Conservation (phyloP, 2,329 filamentous ascomycete species). For the Monosporascus sp. region DNA sequence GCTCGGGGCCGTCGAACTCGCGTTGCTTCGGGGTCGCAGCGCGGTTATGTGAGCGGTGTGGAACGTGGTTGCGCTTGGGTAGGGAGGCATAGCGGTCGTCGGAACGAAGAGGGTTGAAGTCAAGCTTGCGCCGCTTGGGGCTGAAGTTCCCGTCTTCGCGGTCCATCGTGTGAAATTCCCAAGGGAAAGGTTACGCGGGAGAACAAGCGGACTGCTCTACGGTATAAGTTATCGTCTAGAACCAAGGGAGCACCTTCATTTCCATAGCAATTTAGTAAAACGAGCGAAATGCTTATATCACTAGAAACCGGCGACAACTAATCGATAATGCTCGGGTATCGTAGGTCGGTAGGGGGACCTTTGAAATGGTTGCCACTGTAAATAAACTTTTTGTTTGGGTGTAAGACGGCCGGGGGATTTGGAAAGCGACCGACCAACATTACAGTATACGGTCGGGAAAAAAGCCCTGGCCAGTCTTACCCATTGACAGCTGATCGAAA, state of each 20-base stretch:
- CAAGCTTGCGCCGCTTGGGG: conserved; percentile 63
- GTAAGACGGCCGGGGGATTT: too few species aligned
- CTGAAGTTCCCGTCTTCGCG: conserved; percentile 34
- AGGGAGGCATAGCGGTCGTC: conserved; percentile 54
- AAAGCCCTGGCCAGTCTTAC: not conserved
- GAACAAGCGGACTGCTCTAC: not conserved
- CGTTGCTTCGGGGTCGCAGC: conserved; percentile 44
- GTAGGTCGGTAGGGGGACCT: too few species aligned
- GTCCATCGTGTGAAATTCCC: conserved; percentile 18
- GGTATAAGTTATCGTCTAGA: conserved; percentile 1
- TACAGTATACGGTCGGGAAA: not conserved
- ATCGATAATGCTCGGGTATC: too few species aligned
- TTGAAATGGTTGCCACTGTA: too few species aligned
- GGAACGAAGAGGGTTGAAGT: conserved; percentile 48
- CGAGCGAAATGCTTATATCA: too few species aligned
- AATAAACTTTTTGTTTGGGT: too few species aligned
- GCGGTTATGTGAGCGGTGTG: conserved; percentile 32
- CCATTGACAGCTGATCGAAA: not conserved
- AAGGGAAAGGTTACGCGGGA: not conserved
- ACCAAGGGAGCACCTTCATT: too few species aligned
- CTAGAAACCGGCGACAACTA: too few species aligned
- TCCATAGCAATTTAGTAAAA: too few species aligned
- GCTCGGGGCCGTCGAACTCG: conserved; percentile 59
- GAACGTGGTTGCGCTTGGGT: conserved; percentile 37
- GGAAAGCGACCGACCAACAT: too few species aligned